Percentiles rank a stretch among this genome's conserved stretches.
phyloP scores from a whole-genome alignment of 225 moss, liverwort and hornwort genomes.

The Physcomitrellopsis africana region DNA sequence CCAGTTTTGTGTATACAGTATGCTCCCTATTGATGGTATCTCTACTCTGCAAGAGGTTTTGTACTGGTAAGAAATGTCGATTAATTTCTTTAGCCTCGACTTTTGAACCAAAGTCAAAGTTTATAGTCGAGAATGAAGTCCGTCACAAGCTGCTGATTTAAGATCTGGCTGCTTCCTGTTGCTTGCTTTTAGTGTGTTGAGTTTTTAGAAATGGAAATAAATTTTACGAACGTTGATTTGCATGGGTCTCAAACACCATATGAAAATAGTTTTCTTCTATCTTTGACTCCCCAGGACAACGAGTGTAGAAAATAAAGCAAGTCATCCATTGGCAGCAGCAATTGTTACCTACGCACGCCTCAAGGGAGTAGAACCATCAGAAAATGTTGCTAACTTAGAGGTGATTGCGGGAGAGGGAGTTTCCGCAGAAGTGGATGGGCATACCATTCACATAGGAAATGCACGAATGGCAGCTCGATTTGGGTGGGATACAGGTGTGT shows the following conservation, averaged over 20 bases:
- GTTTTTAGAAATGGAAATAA: not conserved
- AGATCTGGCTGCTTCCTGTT: conserved; percentile 14
- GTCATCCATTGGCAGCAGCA: conserved; percentile 92
- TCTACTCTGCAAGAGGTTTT: conserved; percentile 58
- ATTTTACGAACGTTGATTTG: not conserved
- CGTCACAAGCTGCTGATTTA: not conserved
- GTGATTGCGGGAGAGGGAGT: conserved; percentile 91
- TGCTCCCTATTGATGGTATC: conserved; percentile 53
- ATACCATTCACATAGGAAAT: conserved; percentile 85
- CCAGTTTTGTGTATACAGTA: conserved; percentile 76
- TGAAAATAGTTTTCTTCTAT: conserved; percentile 5
- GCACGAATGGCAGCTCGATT: conserved; percentile 72
- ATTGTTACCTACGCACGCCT: conserved; percentile 79
- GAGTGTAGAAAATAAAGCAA: conserved; percentile 84
- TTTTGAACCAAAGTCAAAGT: conserved; percentile 1
- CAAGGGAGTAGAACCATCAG: conserved; percentile 72
- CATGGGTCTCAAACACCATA: not conserved
- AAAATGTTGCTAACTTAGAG: conserved; percentile 75
- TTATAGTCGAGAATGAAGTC: not conserved
- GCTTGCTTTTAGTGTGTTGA: not conserved
- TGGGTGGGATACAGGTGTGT: conserved; percentile 73
- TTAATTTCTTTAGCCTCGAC: not conserved
- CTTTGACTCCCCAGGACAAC: conserved; percentile 58
- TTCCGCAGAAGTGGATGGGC: conserved; percentile 78
- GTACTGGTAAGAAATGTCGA: conserved; percentile 65